Evolutionary conservation across 1,284 basidiomycete species (phyloP).

Genomic region (Coniophora puteana): DNA sequence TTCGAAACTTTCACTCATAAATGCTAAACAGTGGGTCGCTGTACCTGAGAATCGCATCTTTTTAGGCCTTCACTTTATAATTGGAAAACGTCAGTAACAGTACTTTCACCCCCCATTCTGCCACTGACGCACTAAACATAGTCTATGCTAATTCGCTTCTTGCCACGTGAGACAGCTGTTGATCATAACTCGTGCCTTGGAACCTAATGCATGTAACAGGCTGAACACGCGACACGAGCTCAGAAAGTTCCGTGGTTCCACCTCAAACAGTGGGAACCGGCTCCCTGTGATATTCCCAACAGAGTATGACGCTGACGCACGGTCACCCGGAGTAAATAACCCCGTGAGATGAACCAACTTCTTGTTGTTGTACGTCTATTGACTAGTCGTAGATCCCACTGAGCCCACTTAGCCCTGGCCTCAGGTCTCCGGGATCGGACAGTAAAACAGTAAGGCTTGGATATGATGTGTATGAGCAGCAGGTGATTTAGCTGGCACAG

Average conservation of each 20-base stretch:
- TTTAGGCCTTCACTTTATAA: slow-evolving; percentile 48
- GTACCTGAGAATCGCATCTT: slow-evolving; percentile 44
- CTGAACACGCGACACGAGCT: slow-evolving; percentile 17
- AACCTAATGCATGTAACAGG: slow-evolving; percentile 6
- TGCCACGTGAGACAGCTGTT: slow-evolving; percentile 16
- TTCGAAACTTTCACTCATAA: neutral
- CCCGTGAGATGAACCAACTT: neutral
- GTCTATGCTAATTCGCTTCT: slow-evolving; percentile 24
- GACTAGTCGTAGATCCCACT: neutral
- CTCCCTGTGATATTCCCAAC: slow-evolving; percentile 6
- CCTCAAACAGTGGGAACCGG: neutral
- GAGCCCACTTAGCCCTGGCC: slow-evolving; percentile 7
- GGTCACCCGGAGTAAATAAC: neutral
- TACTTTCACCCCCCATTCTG: too few species aligned
- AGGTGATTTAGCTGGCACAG: neutral
- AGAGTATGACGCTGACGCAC: neutral
- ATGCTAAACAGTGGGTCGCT: slow-evolving; percentile 39
- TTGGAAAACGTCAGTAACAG: slow-evolving; percentile 52
- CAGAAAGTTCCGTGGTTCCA: neutral
- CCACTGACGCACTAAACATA: too few species aligned
- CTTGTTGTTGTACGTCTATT: neutral
- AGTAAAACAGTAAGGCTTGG: neutral
- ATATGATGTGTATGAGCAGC: slow-evolving; percentile 10
- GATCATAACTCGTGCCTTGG: neutral
- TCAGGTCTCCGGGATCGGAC: too few species aligned